Evolutionary conservation across 129 eudicot genomes (phyloP), one percentile per base, ranked within the genome.

Genomic region (Calendula officinalis): DNA sequence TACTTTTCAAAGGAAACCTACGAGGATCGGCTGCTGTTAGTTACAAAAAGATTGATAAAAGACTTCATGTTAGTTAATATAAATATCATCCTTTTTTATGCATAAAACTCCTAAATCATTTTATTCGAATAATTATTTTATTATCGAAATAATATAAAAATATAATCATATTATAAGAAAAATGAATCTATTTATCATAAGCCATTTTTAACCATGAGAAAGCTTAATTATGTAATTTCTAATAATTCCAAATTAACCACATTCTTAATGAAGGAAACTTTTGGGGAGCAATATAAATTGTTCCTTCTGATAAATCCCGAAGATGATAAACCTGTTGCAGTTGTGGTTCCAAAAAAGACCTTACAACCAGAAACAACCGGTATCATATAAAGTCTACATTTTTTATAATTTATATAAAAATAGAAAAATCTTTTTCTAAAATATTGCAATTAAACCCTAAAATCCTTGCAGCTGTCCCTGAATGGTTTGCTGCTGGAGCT

Each of bases 271-370:
- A 94, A 94, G 99, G 95, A 83, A 66, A 89, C 62, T 71, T 86
- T 94, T 38, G 97, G 87, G 63, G 99, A 94, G 68, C 87, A 78
- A 58, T 94, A 89, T 78, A 94, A 83, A 77, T 67, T 94, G 66
- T 94, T 94, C 69, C 83, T 94, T 72, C 70, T 94, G 58, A 67
- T 81, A 45, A 89, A 94, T 66, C 99, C 97, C 0, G 99, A 94
- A 80, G 99, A 94, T 82, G 97, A 94, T 78, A 84, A 86, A 64
- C 99, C 99, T 58, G 95, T 94, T 42, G 99, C 99, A 27, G 97
- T 94, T 72, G 97, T 94, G 66, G 99, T 94, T 64, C 99, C 99
- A 22, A 81, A 77, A 76, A 85, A 60, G 70, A 94, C 96, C 52
- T 73, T 86, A 83, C 99, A 94, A 72, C 95, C 99, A 67, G 99